Base-by-base conservation (phyloP, 129 eudicot genomes). In the Centrapalus pauciflorus region DNA sequence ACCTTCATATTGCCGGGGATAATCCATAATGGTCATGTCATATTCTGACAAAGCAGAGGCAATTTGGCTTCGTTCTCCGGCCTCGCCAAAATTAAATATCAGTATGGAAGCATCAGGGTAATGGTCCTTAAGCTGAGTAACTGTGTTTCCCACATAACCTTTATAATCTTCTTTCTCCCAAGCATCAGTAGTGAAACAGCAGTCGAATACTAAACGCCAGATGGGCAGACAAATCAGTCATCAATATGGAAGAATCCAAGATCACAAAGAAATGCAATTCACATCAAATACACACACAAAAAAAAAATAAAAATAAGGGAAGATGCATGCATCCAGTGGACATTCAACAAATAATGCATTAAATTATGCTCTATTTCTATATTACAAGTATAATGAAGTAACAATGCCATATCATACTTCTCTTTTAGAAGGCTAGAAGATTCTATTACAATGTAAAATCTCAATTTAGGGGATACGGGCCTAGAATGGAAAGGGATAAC, bases 1-100 rank as follows among this genome's bases (percentile, higher is more conserved):
- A 20, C 92, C 96, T 75, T 88, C 87, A 12, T 85, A 85, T 24
- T 85, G 92, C 49, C 83, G 75, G 62, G 96, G 96, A 64, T 88
- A 88, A 73, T 85, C 91, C 96, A 88, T 88, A 61, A 85, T 82
- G 27, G 92, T 88, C 82, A 88, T 69, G 67, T 85, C 96, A 69
- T 82, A 85, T 28, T 80, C 87, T 4, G 85, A 57, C 75, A 88
- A 71, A 29, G 76, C 85, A 75, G 80, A 76, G 28, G 86, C 80
- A 19, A 82, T 66, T 55, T 55, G 81, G 67, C 92, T 88, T 26
- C 75, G 70, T 62, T 71, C 84, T 37, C 70, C 88, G n/a, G n/a
- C n/a, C 54, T 80, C 83, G 9, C 86, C 81, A 40, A 88, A 88
- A 66, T 88, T 85, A 67, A 82, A 85, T 17, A 83, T 77, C 75